Base-by-base conservation (phyloP, 768 basidiomycete species). In the Amanita pallidorosea region DNA sequence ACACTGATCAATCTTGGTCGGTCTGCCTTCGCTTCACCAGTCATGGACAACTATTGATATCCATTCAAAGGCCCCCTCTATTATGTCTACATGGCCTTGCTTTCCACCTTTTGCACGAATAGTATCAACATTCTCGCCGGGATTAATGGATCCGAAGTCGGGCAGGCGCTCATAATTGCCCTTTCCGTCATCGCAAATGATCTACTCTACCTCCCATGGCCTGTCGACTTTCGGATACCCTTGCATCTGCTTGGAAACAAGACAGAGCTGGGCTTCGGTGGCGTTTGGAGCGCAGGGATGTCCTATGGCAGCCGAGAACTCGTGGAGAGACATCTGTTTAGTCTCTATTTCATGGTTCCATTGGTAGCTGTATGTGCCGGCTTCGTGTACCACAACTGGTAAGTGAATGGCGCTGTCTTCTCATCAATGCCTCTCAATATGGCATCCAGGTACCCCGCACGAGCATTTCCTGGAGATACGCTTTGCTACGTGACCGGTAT, bases 51-150 rank as follows among this genome's bases (percentile, higher is more conserved):
- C 49, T 20, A 20, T 25, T 47, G 36, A 61, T 48, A 49, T 48
- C 23, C 23, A 35, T 27, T 5, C 27, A 35, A 38, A 97, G 95
- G 95, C 2, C 90, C 91, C 0, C 67, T 98, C 4, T 98, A 98
- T 66, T 99, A 98, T 65, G 53, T 94, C 48, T 99, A 98, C 70
- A 97, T 99, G 89, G 81, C 91, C 4, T 68, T 98, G 27, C 72
- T 99, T 15, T 97, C 94, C 29, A 98, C 93, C 0, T 99, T 98
- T 65, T 81, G 89, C 49, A 97, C 95, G 15, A 99, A 99, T 68
- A 88, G 88, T 64, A 96, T 98, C 74, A 99, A 99, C 66, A 98
- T 99, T 58, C 82, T 98, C 15, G 96, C 96, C 9, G 96, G 95
- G 7, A 88, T 97, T 57, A 98, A 99, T 63, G 96, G 95, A 9